A percentile compares a stretch with the other conserved stretches of the same genome.
Conservation (phyloP, 2,329 filamentous ascomycete species). For the Exutisphaerella laricina region DNA sequence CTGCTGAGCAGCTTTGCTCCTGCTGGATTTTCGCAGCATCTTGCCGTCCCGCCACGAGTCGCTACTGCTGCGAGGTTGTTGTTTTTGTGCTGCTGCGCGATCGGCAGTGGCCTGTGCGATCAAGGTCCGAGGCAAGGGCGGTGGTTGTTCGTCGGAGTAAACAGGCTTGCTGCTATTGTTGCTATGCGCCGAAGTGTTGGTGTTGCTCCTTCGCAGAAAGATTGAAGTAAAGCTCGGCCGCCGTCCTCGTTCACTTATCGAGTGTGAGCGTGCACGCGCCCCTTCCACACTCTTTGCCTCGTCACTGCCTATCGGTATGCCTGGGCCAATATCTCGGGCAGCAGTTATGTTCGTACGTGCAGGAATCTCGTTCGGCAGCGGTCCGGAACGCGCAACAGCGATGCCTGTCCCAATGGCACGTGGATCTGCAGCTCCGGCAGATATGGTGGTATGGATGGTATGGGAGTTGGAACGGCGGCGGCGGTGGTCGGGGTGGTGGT, state of each 20-base stretch:
- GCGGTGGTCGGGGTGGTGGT: conserved; percentile 6
- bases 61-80: conserved; percentile 3
- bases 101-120: conserved; percentile 12
- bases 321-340: conserved; percentile 1
- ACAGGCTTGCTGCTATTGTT: background rate
- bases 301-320: conserved; percentile 2
- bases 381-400: background rate
- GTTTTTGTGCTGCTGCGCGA: background rate
- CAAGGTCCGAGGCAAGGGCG: conserved; percentile 13
- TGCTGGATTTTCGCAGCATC: conserved; percentile 34
- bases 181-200: conserved; percentile 3
- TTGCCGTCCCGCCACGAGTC: background rate
- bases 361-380: conserved; percentile 1
- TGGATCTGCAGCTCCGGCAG: background rate
- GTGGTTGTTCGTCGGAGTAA: conserved; percentile 7
- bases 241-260: conserved; percentile 1
- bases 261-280: conserved; percentile 4
- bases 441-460: too few species aligned
- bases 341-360: background rate
- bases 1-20: conserved; percentile 29
- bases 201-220: conserved; percentile 3
- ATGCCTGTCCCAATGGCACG: too few species aligned
- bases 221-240: conserved; percentile 6
- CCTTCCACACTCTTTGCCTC: background rate
- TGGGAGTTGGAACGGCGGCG: background rate